Percentiles rank a stretch among this genome's conserved stretches.
These are phyloP conservation scores for Cercospora sp. DNA, from an alignment of 2,329 filamentous ascomycete species.

Conservation along the genomic window DNA sequence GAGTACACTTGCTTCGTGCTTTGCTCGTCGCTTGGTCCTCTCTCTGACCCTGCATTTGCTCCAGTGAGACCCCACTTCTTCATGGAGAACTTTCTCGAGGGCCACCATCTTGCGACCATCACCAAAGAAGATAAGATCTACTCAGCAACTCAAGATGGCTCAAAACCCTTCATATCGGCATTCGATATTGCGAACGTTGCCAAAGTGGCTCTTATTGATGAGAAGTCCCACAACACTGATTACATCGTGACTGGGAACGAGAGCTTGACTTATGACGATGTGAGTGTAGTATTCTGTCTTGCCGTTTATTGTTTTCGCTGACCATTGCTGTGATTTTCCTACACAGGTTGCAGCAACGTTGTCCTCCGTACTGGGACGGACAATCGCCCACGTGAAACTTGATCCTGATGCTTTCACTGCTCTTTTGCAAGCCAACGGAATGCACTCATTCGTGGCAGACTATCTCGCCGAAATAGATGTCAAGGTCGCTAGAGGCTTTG, in stretches of 20 bases:
- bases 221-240: slow-evolving; percentile 46
- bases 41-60: not conserved
- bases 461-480: slow-evolving; percentile 23
- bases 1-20: not conserved
- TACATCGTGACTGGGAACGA: slow-evolving; percentile 40
- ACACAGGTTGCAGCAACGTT: slow-evolving; percentile 19
- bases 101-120: slow-evolving; percentile 38
- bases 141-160: slow-evolving; percentile 48
- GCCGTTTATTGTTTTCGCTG: not conserved
- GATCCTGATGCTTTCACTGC: slow-evolving; percentile 3
- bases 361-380: slow-evolving; percentile 14
- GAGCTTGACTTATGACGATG: slow-evolving; percentile 38
- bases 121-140: slow-evolving; percentile 45
- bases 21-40: not conserved
- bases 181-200: slow-evolving; percentile 52
- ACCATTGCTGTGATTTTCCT: not conserved
- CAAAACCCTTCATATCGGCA: slow-evolving; percentile 50
- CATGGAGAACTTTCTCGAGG: slow-evolving; percentile 51
- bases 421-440: slow-evolving; percentile 8
- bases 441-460: slow-evolving; percentile 7
- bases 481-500: slow-evolving; percentile 12
- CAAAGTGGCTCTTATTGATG: slow-evolving; percentile 43
- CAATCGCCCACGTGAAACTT: slow-evolving; percentile 18
- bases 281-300: not conserved
- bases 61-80: slow-evolving; percentile 52